These are phyloP conservation scores for Agastache rugosa DNA, from an alignment of 257 asterid species.

Conservation along the genomic window DNA sequence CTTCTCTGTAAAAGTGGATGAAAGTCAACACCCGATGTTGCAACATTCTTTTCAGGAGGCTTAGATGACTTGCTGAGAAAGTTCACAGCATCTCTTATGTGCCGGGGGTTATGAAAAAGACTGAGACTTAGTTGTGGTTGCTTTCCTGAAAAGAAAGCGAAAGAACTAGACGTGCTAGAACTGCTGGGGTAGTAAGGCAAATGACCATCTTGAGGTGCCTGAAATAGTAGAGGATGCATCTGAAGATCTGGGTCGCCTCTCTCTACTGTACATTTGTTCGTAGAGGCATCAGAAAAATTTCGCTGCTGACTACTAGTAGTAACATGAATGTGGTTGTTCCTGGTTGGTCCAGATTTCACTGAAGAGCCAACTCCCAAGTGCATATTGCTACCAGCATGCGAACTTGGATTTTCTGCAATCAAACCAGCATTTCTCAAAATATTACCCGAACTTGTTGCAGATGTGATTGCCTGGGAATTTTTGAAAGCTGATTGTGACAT, in stretches of 20 bases:
- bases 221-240: constrained; percentile 96
- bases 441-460: constrained; percentile 41
- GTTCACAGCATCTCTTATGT: constrained; percentile 65
- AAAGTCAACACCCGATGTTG: constrained; percentile 60
- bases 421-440: constrained; percentile 37
- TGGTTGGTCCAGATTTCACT: constrained; percentile 40
- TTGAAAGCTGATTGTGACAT: constrained; percentile 88
- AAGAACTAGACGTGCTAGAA: constrained; percentile 53
- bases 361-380: constrained; percentile 40
- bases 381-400: constrained; percentile 35
- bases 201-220: constrained; percentile 65
- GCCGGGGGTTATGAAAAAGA: constrained; percentile 76
- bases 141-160: constrained; percentile 63
- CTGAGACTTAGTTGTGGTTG: constrained; percentile 77
- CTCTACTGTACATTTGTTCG: constrained; percentile 45
- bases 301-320: constrained; percentile 47
- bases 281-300: constrained; percentile 40
- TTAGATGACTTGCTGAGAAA: constrained; percentile 66
- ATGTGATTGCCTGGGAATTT: constrained; percentile 53
- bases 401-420: constrained; percentile 40
- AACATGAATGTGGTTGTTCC: constrained; percentile 35
- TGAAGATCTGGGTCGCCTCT: constrained; percentile 69
- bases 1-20: constrained; percentile 89
- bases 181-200: constrained; percentile 55
- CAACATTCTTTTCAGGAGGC: constrained; percentile 51